Evolutionary conservation across 2,329 filamentous ascomycete species (phyloP).

Genomic region (Clarireedia sp.): DNA sequence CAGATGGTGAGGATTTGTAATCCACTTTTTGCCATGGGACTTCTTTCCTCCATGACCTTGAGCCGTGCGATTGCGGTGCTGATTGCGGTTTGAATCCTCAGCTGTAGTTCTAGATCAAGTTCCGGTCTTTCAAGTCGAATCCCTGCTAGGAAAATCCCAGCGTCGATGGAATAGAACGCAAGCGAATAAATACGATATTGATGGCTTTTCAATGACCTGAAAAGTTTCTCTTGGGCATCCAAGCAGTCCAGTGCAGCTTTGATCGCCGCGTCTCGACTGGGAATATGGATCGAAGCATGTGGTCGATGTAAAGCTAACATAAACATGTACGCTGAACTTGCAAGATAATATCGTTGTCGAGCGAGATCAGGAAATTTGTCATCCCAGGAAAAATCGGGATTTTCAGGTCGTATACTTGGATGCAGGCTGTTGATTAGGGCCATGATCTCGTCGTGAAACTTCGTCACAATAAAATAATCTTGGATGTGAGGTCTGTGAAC

Average conservation of each 20-base stretch:
- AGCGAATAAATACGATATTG: constrained; percentile 9
- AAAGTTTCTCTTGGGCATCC: constrained; percentile 9
- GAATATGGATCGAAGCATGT: constrained; percentile 3
- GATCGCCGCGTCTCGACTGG: constrained; percentile 8
- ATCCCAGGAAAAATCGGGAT: neutral
- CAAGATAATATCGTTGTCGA: neutral
- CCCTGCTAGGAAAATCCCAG: neutral
- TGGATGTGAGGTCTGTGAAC: constrained; percentile 7
- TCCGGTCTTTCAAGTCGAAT: neutral
- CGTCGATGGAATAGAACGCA: constrained; percentile 8
- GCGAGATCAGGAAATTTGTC: neutral
- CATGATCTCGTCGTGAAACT: constrained; percentile 1
- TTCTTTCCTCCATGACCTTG: neutral
- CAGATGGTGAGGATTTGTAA: constrained; percentile 2
- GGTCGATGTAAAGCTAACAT: constrained; percentile 11
- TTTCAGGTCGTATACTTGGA: neutral
- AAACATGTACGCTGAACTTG: constrained; percentile 4
- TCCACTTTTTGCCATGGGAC: neutral
- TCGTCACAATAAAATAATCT: constrained; percentile 8
- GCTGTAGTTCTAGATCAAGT: neutral
- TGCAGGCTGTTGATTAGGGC: neutral
- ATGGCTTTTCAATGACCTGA: constrained; percentile 2
- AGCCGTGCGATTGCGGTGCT: neutral
- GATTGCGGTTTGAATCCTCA: constrained; percentile 1
- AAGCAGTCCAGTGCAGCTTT: constrained; percentile 10